Evolutionary conservation across 202 grass and related monocot genomes (phyloP).

Genomic region (Digitaria exilis): DNA sequence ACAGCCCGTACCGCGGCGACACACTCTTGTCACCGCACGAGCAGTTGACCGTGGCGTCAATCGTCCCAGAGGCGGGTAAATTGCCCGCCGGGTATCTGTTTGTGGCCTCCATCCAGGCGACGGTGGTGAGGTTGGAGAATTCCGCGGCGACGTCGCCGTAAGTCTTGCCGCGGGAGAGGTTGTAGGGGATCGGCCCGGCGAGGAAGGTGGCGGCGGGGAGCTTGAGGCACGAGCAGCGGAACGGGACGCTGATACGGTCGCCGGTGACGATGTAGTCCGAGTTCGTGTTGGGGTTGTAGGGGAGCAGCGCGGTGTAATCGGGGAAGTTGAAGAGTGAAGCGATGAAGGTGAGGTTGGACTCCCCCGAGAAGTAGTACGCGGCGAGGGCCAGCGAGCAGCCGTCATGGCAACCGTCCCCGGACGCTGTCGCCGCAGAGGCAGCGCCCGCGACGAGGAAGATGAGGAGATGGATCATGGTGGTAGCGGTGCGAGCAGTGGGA

Average conservation of each 20-base stretch:
- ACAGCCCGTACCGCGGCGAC: constrained; percentile 57
- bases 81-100: constrained; percentile 28
- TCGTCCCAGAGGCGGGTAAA: not conserved
- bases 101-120: constrained; percentile 26
- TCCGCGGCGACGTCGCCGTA: constrained; percentile 20
- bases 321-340: constrained; percentile 43
- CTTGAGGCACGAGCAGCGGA: constrained; percentile 56
- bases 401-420: constrained; percentile 7
- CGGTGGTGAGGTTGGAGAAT: constrained; percentile 62
- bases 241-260: constrained; percentile 43
- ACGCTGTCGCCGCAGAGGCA: not conserved
- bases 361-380: constrained; percentile 49
- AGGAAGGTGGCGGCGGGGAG: constrained; percentile 50
- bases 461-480: not conserved
- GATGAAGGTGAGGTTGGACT: constrained; percentile 48
- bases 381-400: constrained; percentile 60
- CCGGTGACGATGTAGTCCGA: constrained; percentile 34
- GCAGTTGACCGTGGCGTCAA: constrained; percentile 65
- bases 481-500: not conserved
- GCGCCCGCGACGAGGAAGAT: not conserved
- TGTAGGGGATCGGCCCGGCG: constrained; percentile 48
- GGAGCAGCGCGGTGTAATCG: not conserved
- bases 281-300: constrained; percentile 52
- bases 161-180: constrained; percentile 15
- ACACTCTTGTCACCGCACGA: constrained; percentile 59